These are phyloP conservation scores for Teunomyces lycoperdinae DNA, from an alignment of 805 yeast species.

Conservation along the genomic window DNA sequence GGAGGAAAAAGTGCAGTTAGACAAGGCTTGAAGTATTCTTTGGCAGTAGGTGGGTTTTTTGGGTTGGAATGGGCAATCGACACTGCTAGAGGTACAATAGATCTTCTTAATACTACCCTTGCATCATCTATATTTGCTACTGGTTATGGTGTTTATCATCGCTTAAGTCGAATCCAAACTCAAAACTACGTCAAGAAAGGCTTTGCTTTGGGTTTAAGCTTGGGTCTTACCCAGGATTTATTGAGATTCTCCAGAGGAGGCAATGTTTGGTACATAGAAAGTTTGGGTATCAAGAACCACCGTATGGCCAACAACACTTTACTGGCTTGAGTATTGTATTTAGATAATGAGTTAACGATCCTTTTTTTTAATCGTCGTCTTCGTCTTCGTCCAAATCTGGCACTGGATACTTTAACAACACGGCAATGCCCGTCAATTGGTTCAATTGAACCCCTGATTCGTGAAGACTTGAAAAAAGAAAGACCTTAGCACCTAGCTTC, in stretches of 20 bases:
- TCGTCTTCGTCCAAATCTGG: constrained; percentile 69
- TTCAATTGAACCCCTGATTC: constrained; percentile 88
- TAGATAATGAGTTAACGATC: not conserved
- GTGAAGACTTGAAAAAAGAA: constrained; percentile 79
- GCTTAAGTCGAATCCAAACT: constrained; percentile 44
- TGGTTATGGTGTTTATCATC: constrained; percentile 45
- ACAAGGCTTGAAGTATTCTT: constrained; percentile 34
- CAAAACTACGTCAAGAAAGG: constrained; percentile 49
- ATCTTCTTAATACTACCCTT: constrained; percentile 59
- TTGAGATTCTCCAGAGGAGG: constrained; percentile 59
- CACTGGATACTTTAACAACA: constrained; percentile 76
- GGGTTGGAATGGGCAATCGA: constrained; percentile 65
- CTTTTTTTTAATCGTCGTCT: constrained; percentile 26
- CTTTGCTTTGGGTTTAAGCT: constrained; percentile 51
- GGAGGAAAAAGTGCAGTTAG: constrained; percentile 51
- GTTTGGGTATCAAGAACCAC: constrained; percentile 20
- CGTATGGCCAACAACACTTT: not conserved
- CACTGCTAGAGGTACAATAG: constrained; percentile 47
- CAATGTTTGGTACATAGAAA: constrained; percentile 59
- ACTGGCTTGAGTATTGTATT: not conserved
- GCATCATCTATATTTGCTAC: constrained; percentile 55
- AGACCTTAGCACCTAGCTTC: constrained; percentile 70
- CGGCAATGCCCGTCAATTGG: constrained; percentile 89
- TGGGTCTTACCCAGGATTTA: constrained; percentile 68
- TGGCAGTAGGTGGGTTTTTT: constrained; percentile 49